These are phyloP conservation scores for Aegilops umbellulata DNA, from an alignment of 176 grass and related monocot species.

Conservation along the genomic window DNA sequence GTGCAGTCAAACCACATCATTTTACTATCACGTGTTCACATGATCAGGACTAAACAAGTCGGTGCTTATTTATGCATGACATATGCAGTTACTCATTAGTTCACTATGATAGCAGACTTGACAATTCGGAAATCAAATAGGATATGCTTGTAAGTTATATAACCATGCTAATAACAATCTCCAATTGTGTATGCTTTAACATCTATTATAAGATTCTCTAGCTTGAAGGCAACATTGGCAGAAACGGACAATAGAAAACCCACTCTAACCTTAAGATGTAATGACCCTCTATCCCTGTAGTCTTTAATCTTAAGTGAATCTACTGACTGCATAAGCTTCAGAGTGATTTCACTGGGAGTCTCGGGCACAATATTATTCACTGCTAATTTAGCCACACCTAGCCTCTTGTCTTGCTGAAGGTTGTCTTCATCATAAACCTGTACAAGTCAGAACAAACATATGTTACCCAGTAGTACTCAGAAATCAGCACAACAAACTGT, in stretches of 20 bases:
- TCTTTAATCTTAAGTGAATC: constrained; percentile 84
- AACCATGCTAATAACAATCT: neutral
- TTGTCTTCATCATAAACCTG: constrained; percentile 95
- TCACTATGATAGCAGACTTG: neutral
- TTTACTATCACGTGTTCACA: neutral
- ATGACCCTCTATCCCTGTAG: constrained; percentile 78
- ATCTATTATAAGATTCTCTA: constrained; percentile 22
- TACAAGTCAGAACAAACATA: constrained; percentile 13
- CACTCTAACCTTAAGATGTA: constrained; percentile 65
- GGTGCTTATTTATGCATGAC: neutral
- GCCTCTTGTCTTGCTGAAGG: constrained; percentile 66
- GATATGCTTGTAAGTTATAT: neutral
- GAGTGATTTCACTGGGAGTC: constrained; percentile 46
- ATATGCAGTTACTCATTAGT: neutral
- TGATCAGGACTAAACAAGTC: neutral
- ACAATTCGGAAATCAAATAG: neutral
- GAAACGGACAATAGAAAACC: constrained; percentile 8
- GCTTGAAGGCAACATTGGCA: constrained; percentile 12
- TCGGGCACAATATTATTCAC: constrained; percentile 59
- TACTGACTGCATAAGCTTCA: constrained; percentile 71
- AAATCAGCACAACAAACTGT: neutral
- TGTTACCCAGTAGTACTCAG: constrained; percentile 5
- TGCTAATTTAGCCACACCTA: constrained; percentile 70
- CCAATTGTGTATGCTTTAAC: neutral
- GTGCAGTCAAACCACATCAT: neutral